Evolutionary conservation across 768 basidiomycete species (phyloP).

Genomic region (Ramaria sp.): DNA sequence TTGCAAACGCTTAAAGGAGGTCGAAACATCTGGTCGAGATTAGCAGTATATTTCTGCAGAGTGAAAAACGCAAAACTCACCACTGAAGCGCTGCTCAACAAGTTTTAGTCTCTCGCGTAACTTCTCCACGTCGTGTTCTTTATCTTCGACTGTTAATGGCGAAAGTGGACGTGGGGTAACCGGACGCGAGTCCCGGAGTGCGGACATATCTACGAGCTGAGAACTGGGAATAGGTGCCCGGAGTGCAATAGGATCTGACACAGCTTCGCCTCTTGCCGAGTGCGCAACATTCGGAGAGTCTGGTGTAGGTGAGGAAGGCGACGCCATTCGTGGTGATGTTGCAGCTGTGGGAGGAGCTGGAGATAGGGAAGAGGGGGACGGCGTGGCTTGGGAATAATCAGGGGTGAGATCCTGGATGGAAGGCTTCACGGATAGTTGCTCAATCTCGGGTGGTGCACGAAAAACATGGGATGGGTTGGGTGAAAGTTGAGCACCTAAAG

Average conservation of each 20-base stretch:
- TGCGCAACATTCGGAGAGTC: too few relatives aligned
- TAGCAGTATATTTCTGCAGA: not conserved
- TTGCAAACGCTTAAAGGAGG: conserved; percentile 66
- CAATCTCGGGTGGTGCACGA: not conserved
- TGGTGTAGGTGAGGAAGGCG: too few relatives aligned
- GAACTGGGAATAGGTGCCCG: not conserved
- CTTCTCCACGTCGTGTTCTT: conserved; percentile 34
- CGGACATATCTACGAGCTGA: not conserved
- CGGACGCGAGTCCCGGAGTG: not conserved
- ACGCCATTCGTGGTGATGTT: not conserved
- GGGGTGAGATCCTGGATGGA: not conserved
- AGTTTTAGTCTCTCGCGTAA: conserved; percentile 57
- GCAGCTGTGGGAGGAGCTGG: not conserved
- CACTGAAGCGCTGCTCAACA: conserved; percentile 69
- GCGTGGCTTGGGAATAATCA: not conserved
- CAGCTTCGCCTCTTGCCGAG: too few relatives aligned
- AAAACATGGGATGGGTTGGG: not conserved
- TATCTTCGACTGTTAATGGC: conserved; percentile 6
- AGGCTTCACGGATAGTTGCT: not conserved
- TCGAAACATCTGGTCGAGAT: conserved; percentile 51
- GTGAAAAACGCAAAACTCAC: conserved; percentile 24
- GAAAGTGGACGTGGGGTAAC: not conserved
- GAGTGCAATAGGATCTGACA: not conserved
- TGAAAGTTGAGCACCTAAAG: not conserved
- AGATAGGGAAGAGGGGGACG: not conserved